phyloP scores from a whole-genome alignment of 192 early-diverging fungal genomes.

The Umbelopsis isabellina region DNA sequence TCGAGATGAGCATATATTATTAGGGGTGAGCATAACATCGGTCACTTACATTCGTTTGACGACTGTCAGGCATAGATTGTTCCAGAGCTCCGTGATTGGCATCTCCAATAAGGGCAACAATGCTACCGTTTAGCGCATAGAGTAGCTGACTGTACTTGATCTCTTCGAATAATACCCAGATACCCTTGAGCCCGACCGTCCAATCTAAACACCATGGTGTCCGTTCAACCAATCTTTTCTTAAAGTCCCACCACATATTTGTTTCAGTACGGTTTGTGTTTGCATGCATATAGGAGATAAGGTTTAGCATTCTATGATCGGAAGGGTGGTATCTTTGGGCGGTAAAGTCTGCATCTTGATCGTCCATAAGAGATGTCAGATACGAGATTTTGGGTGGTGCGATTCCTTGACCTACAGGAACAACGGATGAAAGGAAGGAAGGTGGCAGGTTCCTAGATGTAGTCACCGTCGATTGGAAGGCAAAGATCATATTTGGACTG shows the following conservation, averaged over 20 bases:
- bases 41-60: neutral
- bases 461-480: slow-evolving; percentile 45
- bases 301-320: slow-evolving; percentile 67
- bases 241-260: slow-evolving; percentile 57
- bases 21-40: neutral
- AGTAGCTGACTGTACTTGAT: slow-evolving; percentile 80
- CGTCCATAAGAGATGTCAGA: slow-evolving; percentile 43
- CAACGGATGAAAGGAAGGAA: slow-evolving; percentile 49
- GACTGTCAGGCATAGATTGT: neutral
- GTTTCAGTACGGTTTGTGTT: slow-evolving; percentile 4
- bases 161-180: slow-evolving; percentile 75
- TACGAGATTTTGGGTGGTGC: slow-evolving; percentile 27
- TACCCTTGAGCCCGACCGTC: slow-evolving; percentile 51
- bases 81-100: neutral
- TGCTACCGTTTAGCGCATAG: slow-evolving; percentile 80
- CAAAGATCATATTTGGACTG: slow-evolving; percentile 72
- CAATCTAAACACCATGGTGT: slow-evolving; percentile 67
- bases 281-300: slow-evolving; percentile 74
- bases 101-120: slow-evolving; percentile 79
- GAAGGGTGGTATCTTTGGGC: slow-evolving; percentile 54
- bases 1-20: neutral
- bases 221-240: slow-evolving; percentile 52
- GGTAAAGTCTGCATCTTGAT: slow-evolving; percentile 24
- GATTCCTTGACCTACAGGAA: neutral
- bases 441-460: slow-evolving; percentile 45